A percentile compares a stretch with the other conserved stretches of the same genome.
Evolutionary conservation across 257 asterid genomes (phyloP).

Genomic region (Avicennia marina): DNA sequence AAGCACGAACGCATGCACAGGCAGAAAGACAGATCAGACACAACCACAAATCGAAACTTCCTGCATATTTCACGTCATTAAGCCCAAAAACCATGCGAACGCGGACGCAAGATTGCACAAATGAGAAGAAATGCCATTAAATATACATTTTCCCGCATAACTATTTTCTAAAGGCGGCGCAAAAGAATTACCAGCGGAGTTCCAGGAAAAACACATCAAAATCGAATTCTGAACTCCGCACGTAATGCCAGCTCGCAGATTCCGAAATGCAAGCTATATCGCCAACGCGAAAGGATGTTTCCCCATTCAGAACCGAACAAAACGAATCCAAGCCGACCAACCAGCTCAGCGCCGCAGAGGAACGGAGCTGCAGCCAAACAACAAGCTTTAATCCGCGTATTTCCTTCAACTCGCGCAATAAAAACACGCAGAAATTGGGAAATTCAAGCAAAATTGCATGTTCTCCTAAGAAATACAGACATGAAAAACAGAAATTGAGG

Average conservation of each 20-base stretch:
- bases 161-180: not conserved
- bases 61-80: slow-evolving; percentile 5
- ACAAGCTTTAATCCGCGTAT: slow-evolving; percentile 15
- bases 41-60: slow-evolving; percentile 1
- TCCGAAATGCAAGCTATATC: slow-evolving; percentile 8
- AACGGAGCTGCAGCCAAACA: slow-evolving; percentile 8
- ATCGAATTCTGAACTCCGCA: slow-evolving; percentile 32
- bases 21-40: not conserved
- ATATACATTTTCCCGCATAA: not conserved
- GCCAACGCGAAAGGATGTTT: not conserved
- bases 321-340: slow-evolving; percentile 11
- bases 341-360: slow-evolving; percentile 8
- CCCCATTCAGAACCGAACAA: not conserved
- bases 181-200: slow-evolving; percentile 27
- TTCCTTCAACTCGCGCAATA: slow-evolving; percentile 10
- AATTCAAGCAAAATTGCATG: not conserved
- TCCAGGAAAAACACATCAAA: slow-evolving; percentile 16
- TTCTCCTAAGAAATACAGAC: not conserved
- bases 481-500: not conserved
- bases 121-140: not conserved
- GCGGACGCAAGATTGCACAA: slow-evolving; percentile 4
- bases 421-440: not conserved
- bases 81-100: slow-evolving; percentile 5
- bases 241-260: slow-evolving; percentile 18
- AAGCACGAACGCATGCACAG: not conserved